Evolutionary conservation across 83 land plant species (phyloP), one percentile per base, ranked within the genome.

Genomic region (Thuja plicata): DNA sequence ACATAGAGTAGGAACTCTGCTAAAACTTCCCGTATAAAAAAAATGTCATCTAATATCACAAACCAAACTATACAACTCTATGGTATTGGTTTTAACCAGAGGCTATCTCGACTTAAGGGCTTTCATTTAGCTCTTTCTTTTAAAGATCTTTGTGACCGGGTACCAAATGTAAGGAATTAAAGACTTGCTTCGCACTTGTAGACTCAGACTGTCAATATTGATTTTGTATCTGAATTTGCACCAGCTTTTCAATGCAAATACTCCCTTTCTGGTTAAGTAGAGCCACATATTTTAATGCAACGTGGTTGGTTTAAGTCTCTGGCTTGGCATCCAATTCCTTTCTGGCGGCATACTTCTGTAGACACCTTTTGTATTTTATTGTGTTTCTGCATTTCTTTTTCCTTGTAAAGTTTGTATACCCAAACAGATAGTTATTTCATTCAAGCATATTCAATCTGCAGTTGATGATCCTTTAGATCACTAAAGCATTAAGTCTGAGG

Each of bases 71-170:
- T n/a, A n/a, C n/a, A n/a, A n/a, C n/a, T n/a, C n/a, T n/a, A n/a
- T n/a, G n/a, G n/a, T n/a, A n/a, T n/a, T n/a, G n/a, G n/a, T n/a
- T n/a, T n/a, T n/a, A 34, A 48, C 10, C 66, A 32, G 24, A 86
- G 87, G 57, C 41, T 38, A 12, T 90, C 62, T 13, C 85, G 96
- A 15, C 77, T 93, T 30, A 91, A 88, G 40, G 96, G 94, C 54
- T 93, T 90, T 88, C 96, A 95, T 46, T 85, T 95, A 66, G 94
- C 96, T 41, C 93, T 95, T 88, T 92, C 96, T 46, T 93, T 95
- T 88, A 91, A 90, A 74, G 92, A 92, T 30, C 76, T 95, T 8
- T 95, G 96, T 89, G 84, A 77, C 86, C 55, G 16, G 15, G 85
- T 92, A 86, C 92, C 92, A 55, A 89, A 93, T 87, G 96, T 95